These are phyloP conservation scores for Penicillium decumbens DNA, from an alignment of 2,329 filamentous ascomycete genomes.

Conservation along the genomic window DNA sequence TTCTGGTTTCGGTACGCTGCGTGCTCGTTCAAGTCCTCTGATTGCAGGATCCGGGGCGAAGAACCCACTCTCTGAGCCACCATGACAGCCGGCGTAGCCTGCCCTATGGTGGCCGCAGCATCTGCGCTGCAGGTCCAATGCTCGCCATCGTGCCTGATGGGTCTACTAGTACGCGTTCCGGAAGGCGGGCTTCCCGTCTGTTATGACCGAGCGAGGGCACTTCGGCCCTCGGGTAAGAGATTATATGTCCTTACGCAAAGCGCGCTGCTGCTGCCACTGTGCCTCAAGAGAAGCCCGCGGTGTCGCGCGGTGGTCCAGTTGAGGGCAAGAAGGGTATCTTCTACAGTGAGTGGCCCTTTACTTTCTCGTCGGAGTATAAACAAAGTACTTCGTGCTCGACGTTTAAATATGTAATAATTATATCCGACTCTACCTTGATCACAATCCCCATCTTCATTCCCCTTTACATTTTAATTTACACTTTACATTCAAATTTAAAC, in stretches of 20 bases:
- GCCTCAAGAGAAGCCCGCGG: background rate
- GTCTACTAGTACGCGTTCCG: background rate
- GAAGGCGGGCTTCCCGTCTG: background rate
- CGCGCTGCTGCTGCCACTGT: background rate
- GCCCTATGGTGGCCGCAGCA: background rate
- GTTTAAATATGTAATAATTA: no score
- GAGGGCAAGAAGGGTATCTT: background rate
- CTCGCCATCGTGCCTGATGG: background rate
- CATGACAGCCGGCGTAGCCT: background rate
- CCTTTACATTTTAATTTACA: no score
- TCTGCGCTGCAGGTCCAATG: background rate
- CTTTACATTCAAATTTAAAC: no score
- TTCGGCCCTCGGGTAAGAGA: background rate
- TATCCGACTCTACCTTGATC: no score
- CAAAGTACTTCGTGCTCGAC: no score
- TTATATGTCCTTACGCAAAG: background rate
- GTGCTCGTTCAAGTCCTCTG: background rate
- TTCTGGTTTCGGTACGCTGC: background rate
- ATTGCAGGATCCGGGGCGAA: background rate
- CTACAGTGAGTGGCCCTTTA: background rate
- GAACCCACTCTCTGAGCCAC: background rate
- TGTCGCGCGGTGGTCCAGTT: background rate
- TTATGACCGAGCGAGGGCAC: background rate
- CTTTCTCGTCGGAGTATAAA: background rate
- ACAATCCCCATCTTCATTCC: no score